Conservation (phyloP, 208 protist species). For the Angomonas deanei region DNA sequence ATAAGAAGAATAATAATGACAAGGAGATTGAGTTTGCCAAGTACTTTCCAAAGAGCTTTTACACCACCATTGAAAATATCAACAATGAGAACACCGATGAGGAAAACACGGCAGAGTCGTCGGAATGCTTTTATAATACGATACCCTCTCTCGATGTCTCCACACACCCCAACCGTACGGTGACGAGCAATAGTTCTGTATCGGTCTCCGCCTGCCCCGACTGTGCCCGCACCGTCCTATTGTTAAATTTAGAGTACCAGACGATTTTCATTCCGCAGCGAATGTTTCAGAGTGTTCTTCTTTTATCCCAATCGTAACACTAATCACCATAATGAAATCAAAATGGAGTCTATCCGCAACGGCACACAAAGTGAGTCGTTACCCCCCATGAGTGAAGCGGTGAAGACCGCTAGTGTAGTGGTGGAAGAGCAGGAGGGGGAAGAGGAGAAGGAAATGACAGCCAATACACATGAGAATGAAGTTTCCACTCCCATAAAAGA, state of each 20-base stretch:
- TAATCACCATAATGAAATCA: not conserved
- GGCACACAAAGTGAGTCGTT: not conserved
- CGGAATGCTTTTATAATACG: not conserved
- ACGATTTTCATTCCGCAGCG: constrained; percentile 67
- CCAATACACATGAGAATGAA: not conserved
- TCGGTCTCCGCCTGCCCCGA: constrained; percentile 56
- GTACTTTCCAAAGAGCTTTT: not conserved
- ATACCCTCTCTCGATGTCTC: not conserved
- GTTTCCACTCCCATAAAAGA: not conserved
- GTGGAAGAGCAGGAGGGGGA: not conserved
- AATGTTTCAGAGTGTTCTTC: constrained; percentile 39
- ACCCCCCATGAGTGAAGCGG: not conserved
- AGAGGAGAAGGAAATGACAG: not conserved
- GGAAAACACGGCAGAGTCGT: not conserved
- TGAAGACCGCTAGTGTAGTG: not conserved
- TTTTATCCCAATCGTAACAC: constrained; percentile 2
- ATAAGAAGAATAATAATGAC: not conserved
- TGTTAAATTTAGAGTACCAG: constrained; percentile 31
- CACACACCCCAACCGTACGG: not conserved
- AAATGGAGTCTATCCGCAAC: not conserved
- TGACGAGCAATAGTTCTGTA: not conserved
- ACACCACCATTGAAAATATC: not conserved
- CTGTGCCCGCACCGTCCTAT: constrained; percentile 43
- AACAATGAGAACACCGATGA: not conserved
- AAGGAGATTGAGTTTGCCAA: not conserved